phyloP scores from a whole-genome alignment of 148 eudicot genomes.

The Camellia japonica region DNA sequence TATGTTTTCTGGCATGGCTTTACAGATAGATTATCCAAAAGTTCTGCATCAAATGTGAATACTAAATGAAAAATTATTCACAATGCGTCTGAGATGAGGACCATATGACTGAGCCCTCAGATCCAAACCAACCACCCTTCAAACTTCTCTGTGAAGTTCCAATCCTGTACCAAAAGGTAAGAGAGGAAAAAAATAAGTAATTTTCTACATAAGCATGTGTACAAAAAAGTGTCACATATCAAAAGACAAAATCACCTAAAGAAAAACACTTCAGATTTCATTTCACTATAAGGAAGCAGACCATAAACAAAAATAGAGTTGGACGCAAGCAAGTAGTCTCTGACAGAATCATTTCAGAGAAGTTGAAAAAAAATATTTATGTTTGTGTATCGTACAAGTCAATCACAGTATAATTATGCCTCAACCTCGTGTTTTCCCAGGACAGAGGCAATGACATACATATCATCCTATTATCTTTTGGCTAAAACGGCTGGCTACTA shows the following conservation, averaged over 20 bases:
- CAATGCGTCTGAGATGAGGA: not conserved
- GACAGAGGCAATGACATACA: not conserved
- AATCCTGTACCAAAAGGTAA: conserved; percentile 8
- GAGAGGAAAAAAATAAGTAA: not conserved
- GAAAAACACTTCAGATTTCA: not conserved
- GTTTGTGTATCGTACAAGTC: not conserved
- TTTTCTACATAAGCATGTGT: not conserved
- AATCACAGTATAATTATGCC: not conserved
- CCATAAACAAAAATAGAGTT: not conserved
- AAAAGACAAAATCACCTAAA: not conserved
- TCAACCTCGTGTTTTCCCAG: not conserved
- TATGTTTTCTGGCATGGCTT: not conserved
- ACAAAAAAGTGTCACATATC: not conserved
- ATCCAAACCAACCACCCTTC: conserved; percentile 6
- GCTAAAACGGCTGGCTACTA: not conserved
- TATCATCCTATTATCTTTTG: not conserved
- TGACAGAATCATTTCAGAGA: not conserved
- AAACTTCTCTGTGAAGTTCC: not conserved
- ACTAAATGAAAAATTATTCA: not conserved
- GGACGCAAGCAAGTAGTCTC: not conserved
- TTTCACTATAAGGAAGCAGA: not conserved
- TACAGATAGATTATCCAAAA: conserved; percentile 5
- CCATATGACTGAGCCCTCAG: not conserved
- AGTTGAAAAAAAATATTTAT: not conserved
- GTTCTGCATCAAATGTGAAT: not conserved